Evolutionary conservation across 352 stramenopile genomes (phyloP).

Genomic region (Globisporangium spiculum): DNA sequence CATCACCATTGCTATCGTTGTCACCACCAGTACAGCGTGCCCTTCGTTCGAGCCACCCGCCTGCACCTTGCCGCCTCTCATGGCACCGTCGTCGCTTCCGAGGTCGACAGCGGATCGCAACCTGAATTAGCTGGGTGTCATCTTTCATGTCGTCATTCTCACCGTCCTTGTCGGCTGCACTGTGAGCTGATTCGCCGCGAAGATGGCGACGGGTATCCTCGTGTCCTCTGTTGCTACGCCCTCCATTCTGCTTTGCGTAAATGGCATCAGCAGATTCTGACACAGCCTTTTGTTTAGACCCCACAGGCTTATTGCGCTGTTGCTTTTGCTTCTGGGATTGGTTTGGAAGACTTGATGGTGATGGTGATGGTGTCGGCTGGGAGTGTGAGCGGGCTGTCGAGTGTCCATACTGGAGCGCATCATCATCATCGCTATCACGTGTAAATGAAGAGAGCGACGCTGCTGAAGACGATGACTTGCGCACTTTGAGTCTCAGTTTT

Average conservation of each 20-base stretch:
- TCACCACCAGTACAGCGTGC: slow-evolving; percentile 11
- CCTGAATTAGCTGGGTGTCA: slow-evolving; percentile 34
- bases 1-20: slow-evolving; percentile 10
- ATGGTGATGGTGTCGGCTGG: neutral
- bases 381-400: neutral
- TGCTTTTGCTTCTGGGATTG: neutral
- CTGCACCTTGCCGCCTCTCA: neutral
- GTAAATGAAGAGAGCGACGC: neutral
- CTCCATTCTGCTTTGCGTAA: neutral
- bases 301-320: neutral
- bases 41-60: neutral
- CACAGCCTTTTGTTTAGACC: too few species aligned
- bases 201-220: neutral
- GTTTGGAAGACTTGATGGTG: neutral
- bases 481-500: neutral
- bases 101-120: slow-evolving; percentile 54
- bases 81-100: slow-evolving; percentile 21
- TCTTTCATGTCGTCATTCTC: neutral
- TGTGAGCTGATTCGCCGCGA: neutral
- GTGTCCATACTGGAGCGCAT: neutral
- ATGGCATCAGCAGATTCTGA: neutral
- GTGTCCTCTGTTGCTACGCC: too few species aligned
- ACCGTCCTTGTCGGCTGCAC: neutral
- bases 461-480: neutral
- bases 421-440: neutral